Base-by-base conservation (phyloP, 2,329 filamentous ascomycete species). In the Oidium heveae region DNA sequence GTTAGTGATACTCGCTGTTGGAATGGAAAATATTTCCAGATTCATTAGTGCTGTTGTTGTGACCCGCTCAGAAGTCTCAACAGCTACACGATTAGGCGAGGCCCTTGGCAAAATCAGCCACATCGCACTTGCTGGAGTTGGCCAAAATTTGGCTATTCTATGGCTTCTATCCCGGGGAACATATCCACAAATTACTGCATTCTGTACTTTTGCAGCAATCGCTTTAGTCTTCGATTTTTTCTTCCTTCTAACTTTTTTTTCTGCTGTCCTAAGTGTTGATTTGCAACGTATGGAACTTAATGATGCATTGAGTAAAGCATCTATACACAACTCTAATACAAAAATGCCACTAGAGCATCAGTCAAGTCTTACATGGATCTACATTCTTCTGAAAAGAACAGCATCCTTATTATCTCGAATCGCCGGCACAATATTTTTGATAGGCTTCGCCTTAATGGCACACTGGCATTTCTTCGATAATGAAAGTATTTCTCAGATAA, bases 381-480 rank as follows among this genome's bases (percentile, higher is more conserved):
- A 77, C 57, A 73, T 74, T 6, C 61, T 85, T n/a, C 65, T 79
- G 2, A 74, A 76, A 53, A 79, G 81, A n/a, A 77, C 75, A 33
- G 68, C 79, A 5, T 76, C 81, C 8, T 69, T 84, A 57, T 84
- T 80, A 41, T 87, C 84, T 1, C 74, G 84, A 33, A 78, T 87
- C 59, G 83, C 83, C 2, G 84, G 84, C 0, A 84, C 82, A 0
- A 72, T 81, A 13, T 79, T 86, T 33, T 80, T 86, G 65, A 68
- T 86, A 22, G 79, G 77, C 1, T 84, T 86, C 59, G 75, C 88
- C 7, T 63, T 86, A 16, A 77, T 81, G 46, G 76, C 84, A 0
- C 84, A 88, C 60, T 84, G 80, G 72, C 84, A 88, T 62, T 87
- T 87, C 59, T 82, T 84, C 58, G 79, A 81, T 49, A 73, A 74